Conservation (phyloP, 208 protist genomes). For the Herpetomonas samuelpessoai region DNA sequence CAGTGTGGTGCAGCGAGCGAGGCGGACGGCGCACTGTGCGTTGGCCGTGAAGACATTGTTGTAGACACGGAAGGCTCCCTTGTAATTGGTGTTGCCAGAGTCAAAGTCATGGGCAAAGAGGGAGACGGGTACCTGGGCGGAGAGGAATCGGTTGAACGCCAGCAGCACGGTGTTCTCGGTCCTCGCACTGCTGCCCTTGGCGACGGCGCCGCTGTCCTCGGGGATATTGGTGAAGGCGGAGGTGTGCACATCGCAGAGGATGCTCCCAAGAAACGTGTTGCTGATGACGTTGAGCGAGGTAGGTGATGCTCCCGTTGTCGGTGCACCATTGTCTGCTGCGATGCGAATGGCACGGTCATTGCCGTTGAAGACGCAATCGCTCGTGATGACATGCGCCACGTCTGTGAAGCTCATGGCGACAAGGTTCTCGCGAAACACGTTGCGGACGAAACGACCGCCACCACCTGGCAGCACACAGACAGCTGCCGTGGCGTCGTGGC, state of each 20-base stretch:
- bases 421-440: slow-evolving; percentile 23
- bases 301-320: not conserved
- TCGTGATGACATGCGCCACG: slow-evolving; percentile 7
- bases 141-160: slow-evolving; percentile 38
- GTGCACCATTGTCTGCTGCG: not conserved
- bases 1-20: not conserved
- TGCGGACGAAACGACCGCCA: slow-evolving; percentile 23
- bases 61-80: slow-evolving; percentile 14
- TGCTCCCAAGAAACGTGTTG: slow-evolving; percentile 22
- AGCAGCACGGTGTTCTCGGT: slow-evolving; percentile 14
- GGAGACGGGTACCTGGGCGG: slow-evolving; percentile 4
- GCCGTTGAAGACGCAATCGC: slow-evolving; percentile 25
- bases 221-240: not conserved
- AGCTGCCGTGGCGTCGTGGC: not conserved
- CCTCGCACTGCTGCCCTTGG: not conserved
- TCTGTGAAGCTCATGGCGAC: slow-evolving; percentile 21
- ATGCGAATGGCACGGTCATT: slow-evolving; percentile 19
- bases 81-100: not conserved
- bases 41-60: slow-evolving; percentile 24
- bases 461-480: slow-evolving; percentile 21
- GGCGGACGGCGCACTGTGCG: slow-evolving; percentile 14
- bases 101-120: slow-evolving; percentile 6
- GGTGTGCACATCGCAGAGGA: slow-evolving; percentile 19
- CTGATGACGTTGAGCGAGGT: slow-evolving; percentile 1
- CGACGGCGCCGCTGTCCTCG: not conserved